phyloP scores from a whole-genome alignment of 176 grass and related monocot genomes.

The Tuctoria greenei region DNA sequence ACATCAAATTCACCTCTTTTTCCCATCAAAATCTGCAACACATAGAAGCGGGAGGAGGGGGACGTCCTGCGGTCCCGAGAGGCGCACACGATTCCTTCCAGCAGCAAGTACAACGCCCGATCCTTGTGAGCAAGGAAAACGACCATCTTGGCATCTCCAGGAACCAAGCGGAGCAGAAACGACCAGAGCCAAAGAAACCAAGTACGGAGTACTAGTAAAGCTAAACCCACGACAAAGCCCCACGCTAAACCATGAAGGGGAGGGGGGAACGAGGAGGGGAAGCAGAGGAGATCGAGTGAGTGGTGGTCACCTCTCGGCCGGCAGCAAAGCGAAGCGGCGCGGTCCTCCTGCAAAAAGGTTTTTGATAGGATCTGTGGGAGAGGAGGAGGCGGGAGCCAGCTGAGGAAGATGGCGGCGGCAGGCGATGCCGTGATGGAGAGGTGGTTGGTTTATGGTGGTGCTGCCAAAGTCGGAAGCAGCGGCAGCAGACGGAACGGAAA shows the following conservation, averaged over 20 bases:
- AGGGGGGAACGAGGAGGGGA: too few species aligned
- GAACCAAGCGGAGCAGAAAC: background rate
- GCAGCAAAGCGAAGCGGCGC: background rate
- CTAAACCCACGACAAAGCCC: background rate
- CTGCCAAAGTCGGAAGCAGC: background rate
- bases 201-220: background rate
- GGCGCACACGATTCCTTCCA: background rate
- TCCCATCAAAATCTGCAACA: background rate
- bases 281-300: background rate
- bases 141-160: background rate
- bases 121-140: too few species aligned
- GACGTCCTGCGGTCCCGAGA: background rate
- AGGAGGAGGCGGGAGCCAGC: background rate
- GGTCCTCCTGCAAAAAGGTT: slow-evolving; percentile 8
- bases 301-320: slow-evolving; percentile 4
- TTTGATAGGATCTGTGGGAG: background rate
- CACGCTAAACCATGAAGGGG: too few species aligned
- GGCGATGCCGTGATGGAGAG: background rate
- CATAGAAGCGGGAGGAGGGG: too few species aligned
- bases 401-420: background rate
- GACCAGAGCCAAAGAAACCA: background rate
- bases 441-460: slow-evolving; percentile 18
- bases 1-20: background rate
- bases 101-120: too few species aligned
- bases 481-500: background rate